Base-by-base conservation (phyloP, 192 early-diverging fungal species). In the Backusella morwellensis region DNA sequence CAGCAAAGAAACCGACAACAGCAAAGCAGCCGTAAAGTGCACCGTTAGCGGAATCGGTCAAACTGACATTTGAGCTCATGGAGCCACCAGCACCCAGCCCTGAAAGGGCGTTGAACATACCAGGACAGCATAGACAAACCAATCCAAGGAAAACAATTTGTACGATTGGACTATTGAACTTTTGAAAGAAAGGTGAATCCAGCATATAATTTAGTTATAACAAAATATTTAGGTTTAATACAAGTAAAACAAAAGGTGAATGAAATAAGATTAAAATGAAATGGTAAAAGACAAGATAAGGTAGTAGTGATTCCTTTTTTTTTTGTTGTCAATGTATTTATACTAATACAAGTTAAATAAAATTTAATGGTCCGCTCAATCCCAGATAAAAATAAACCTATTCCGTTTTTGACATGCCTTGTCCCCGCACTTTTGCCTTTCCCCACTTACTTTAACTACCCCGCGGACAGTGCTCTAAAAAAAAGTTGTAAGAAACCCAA, bases 111-210 rank as follows among this genome's bases (percentile, higher is more conserved):
- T 93, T 93, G 73, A 44, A 44, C 42, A 44, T 44, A 44, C 42
- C 42, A 44, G 42, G 42, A 44, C 42, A 44, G 42, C 42, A 93
- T 92, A 95, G 91, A 73, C 91, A 92, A 19, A 95, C 88, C 47
- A 95, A 84, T 41, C 92, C 90, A 23, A 95, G 85, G 44, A 93
- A 84, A 77, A 91, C 82, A 70, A 95, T 88, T 80, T 95, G 93
- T 52, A 85, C 84, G 80, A 92, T 68, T 21, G 92, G 86, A 42
- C 88, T 90, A 73, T 85, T 88, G 21, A 70, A 73, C 41, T 52
- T 41, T 72, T 47, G 40, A 26, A 68, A 17, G 2, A 68, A 23
- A 35, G 40, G 14, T 6, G 47, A 35, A 35, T 56, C n/a, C 6
- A 56, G 21, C 52, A 35, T 36, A 34, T 35, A 35, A 19, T 8